Conservation (phyloP, 306 rosid species). For the Vigna trinervia region DNA sequence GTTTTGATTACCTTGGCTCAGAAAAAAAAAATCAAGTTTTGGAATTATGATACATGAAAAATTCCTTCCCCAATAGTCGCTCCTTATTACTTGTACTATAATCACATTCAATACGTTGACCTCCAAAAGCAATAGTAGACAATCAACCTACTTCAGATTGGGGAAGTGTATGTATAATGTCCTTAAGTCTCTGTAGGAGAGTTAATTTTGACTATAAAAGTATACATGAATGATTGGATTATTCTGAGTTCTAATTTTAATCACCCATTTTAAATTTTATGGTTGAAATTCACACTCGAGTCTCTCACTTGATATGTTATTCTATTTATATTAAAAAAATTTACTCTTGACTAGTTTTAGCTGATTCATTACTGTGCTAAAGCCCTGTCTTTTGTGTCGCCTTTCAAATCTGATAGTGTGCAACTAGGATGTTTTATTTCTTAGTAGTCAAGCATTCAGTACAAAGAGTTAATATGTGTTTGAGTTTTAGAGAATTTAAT, state of each 20-base stretch:
- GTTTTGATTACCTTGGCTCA: neutral
- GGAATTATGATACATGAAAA: neutral
- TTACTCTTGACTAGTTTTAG: constrained; percentile 7
- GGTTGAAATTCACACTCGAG: neutral
- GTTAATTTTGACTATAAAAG: neutral
- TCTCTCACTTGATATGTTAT: neutral
- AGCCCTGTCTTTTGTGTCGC: neutral
- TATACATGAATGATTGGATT: neutral
- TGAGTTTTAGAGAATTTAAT: neutral
- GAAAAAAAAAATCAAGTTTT: neutral
- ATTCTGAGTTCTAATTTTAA: neutral
- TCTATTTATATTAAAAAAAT: neutral
- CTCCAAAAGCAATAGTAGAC: constrained; percentile 24
- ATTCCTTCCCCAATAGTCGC: neutral
- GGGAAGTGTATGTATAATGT: neutral
- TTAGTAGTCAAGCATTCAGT: neutral
- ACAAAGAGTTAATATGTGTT: neutral
- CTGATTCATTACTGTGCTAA: constrained; percentile 14
- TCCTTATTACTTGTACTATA: constrained; percentile 1
- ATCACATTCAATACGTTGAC: neutral
- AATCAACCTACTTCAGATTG: constrained; percentile 23
- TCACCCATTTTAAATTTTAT: neutral
- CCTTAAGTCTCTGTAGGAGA: neutral
- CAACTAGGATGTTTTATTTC: constrained; percentile 6
- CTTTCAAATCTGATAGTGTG: neutral